phyloP scores from a whole-genome alignment of 345 rosid species.

The Hevea brasiliensis region DNA sequence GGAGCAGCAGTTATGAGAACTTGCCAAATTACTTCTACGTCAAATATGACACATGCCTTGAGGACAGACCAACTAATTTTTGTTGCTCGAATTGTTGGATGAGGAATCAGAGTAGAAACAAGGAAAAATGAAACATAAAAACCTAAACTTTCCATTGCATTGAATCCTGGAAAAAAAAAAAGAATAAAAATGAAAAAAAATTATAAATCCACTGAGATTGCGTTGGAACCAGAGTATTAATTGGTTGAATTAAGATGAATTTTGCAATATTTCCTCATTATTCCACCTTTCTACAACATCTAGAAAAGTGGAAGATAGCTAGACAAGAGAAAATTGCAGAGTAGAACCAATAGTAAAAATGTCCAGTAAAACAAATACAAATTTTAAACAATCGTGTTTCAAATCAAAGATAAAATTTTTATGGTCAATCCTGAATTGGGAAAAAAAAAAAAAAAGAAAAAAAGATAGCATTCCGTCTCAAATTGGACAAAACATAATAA shows the following conservation, averaged over 20 bases:
- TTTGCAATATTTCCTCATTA: background rate
- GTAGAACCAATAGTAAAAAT: background rate
- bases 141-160: background rate
- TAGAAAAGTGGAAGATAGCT: background rate
- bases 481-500: too few relatives aligned
- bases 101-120: conserved; percentile 6
- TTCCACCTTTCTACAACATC: background rate
- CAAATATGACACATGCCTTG: background rate
- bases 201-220: background rate
- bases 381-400: too few relatives aligned
- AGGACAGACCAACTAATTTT: conserved; percentile 2
- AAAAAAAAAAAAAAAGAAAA: too few relatives aligned
- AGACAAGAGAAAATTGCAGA: background rate
- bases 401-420: too few relatives aligned
- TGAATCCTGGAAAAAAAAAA: background rate
- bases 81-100: background rate
- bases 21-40: background rate
- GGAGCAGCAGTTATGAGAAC: background rate
- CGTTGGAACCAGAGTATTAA: background rate
- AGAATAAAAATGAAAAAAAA: background rate
- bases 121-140: background rate
- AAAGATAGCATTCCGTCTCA: too few relatives aligned
- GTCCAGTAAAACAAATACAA: too few relatives aligned
- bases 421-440: too few relatives aligned
- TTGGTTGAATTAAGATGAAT: conserved; percentile 11